These are phyloP conservation scores for Plantago ovata DNA, from an alignment of 257 asterid genomes.

Conservation along the genomic window DNA sequence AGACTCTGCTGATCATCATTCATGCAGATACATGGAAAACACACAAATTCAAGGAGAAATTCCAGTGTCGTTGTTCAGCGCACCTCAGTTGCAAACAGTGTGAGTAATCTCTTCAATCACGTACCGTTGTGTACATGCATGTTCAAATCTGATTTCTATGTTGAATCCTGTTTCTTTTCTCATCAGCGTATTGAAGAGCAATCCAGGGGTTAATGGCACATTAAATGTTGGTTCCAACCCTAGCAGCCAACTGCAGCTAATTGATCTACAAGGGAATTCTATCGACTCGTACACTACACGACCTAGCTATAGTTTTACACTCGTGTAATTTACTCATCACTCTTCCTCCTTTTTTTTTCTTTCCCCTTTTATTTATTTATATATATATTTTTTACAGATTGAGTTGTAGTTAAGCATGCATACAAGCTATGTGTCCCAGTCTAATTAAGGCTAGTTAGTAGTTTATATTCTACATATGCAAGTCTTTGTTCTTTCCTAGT, in stretches of 20 bases:
- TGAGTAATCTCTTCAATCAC: constrained; percentile 26
- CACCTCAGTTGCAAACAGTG: constrained; percentile 71
- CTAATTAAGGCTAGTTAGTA: too few species aligned
- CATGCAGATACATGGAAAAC: constrained; percentile 65
- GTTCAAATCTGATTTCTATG: not conserved
- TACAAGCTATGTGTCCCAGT: too few species aligned
- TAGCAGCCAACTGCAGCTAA: constrained; percentile 40
- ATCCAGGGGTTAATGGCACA: constrained; percentile 43
- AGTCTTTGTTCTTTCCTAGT: too few species aligned
- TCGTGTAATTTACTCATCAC: constrained; percentile 37
- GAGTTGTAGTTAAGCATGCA: not conserved
- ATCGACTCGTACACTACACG: constrained; percentile 39
- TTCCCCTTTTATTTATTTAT: not conserved
- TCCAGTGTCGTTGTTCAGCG: constrained; percentile 52
- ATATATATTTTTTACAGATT: not conserved
- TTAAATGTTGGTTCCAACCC: constrained; percentile 33
- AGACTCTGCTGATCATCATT: constrained; percentile 9
- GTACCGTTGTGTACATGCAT: not conserved
- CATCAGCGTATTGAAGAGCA: constrained; percentile 53
- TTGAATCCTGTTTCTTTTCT: not conserved
- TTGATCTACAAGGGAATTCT: constrained; percentile 47
- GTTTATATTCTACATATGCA: too few species aligned
- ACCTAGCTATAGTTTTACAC: constrained; percentile 28
- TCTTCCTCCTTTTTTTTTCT: not conserved
- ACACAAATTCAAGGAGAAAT: constrained; percentile 50